A percentile compares a stretch with the other conserved stretches of the same genome.
These are phyloP conservation scores for Cladosporium sp. DNA, from an alignment of 2,329 filamentous ascomycete species.

Conservation along the genomic window DNA sequence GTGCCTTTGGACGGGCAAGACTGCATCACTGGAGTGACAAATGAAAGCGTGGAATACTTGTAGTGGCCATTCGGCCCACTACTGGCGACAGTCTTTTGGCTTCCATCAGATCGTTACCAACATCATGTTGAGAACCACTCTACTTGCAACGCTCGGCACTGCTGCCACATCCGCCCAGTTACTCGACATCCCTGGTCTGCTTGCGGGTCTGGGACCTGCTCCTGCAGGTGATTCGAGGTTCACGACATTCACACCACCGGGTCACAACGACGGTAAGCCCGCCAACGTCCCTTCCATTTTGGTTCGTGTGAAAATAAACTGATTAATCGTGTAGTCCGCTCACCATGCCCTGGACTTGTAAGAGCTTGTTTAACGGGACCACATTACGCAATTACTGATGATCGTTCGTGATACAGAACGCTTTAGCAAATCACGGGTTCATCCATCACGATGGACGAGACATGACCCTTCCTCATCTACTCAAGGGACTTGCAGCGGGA, in stretches of 20 bases:
- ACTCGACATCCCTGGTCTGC: constrained; percentile 20
- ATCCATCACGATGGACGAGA: constrained; percentile 28
- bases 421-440: constrained; percentile 28
- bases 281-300: background rate
- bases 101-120: background rate
- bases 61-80: background rate
- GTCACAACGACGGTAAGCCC: constrained; percentile 12
- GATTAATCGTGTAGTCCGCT: constrained; percentile 25
- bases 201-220: constrained; percentile 28
- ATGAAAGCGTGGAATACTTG: constrained; percentile 4
- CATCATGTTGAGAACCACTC: background rate
- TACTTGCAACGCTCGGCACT: background rate
- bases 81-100: background rate
- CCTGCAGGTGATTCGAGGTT: constrained; percentile 29
- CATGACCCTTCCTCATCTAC: constrained; percentile 30
- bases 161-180: constrained; percentile 1
- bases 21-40: background rate
- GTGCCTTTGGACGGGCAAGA: background rate
- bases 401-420: background rate
- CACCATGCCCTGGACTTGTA: constrained; percentile 33
- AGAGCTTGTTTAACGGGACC: constrained; percentile 6
- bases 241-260: constrained; percentile 30
- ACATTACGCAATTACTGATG: background rate
- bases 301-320: background rate
- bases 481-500: constrained; percentile 30